Percentiles rank a stretch among this genome's conserved stretches.
These are phyloP conservation scores for Beauveria bassiana DNA, from an alignment of 2,329 filamentous ascomycete genomes.

Conservation along the genomic window DNA sequence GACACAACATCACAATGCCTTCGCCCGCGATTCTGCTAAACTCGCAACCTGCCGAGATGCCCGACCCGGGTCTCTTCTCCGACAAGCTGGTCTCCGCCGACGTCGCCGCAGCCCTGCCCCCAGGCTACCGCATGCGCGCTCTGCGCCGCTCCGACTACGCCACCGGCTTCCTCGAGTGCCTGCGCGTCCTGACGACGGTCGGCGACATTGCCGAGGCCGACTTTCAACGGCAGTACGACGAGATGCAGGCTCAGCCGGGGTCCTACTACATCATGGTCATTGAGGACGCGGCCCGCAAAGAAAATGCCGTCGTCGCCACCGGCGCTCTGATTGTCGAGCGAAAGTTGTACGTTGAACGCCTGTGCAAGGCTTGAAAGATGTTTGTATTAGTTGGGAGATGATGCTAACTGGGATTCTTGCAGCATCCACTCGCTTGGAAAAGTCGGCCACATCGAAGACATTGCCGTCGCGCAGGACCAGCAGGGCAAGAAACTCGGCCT, in stretches of 20 bases:
- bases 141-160: slow-evolving; percentile 71
- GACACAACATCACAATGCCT: background rate
- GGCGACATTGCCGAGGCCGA: slow-evolving; percentile 71
- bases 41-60: slow-evolving; percentile 12
- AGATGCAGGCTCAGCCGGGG: slow-evolving; percentile 65
- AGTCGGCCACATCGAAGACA: slow-evolving; percentile 96
- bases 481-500: slow-evolving; percentile 96
- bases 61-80: slow-evolving; percentile 59
- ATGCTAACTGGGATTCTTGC: slow-evolving; percentile 7
- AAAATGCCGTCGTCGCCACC: slow-evolving; percentile 71
- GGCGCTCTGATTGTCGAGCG: slow-evolving; percentile 86
- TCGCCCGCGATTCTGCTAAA: slow-evolving; percentile 7
- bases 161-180: slow-evolving; percentile 79
- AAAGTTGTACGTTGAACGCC: slow-evolving; percentile 64
- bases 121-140: slow-evolving; percentile 75
- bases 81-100: slow-evolving; percentile 67
- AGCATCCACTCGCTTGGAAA: slow-evolving; percentile 73
- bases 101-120: slow-evolving; percentile 65
- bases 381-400: slow-evolving; percentile 12
- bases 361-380: background rate
- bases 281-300: slow-evolving; percentile 54
- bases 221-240: slow-evolving; percentile 75
- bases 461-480: slow-evolving; percentile 88
- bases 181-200: slow-evolving; percentile 86
- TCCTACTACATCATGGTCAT: slow-evolving; percentile 83